Percentiles rank a stretch among this genome's conserved stretches.
phyloP scores from a whole-genome alignment of 495 filamentous ascomycete genomes.

The Aspergillus sparsus region DNA sequence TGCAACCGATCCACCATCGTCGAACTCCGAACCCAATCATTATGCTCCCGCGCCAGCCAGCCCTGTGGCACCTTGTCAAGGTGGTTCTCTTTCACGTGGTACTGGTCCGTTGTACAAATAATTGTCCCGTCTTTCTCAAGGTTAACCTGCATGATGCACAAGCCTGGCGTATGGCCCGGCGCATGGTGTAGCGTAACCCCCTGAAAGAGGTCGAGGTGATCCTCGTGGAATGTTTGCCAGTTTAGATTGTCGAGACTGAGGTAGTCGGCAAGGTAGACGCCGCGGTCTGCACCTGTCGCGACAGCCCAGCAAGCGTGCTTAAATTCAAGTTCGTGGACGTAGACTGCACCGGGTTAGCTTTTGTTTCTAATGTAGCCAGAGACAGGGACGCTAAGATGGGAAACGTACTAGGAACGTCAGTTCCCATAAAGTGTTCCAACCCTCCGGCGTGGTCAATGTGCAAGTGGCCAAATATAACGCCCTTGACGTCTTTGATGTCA shows the following conservation, averaged over 20 bases:
- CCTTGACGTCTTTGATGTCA: constrained; percentile 53
- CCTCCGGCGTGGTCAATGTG: constrained; percentile 58
- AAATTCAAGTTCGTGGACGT: constrained; percentile 36
- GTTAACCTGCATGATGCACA: constrained; percentile 44
- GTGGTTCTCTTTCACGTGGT: constrained; percentile 44
- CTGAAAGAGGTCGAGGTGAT: constrained; percentile 34
- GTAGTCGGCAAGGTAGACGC: constrained; percentile 3
- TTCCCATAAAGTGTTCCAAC: constrained; percentile 50
- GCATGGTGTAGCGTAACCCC: constrained; percentile 42
- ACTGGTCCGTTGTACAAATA: constrained; percentile 49
- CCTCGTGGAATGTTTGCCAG: constrained; percentile 40
- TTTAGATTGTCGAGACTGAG: constrained; percentile 25
- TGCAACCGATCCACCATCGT: constrained; percentile 40
- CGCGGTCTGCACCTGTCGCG: constrained; percentile 11
- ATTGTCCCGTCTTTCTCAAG: constrained; percentile 41
- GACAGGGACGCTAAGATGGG: constrained; percentile 52
- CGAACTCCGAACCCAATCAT: constrained; percentile 42
- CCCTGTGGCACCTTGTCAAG: constrained; percentile 41
- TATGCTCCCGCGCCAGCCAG: constrained; percentile 45
- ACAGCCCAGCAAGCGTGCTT: constrained; percentile 36
- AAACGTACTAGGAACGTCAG: constrained; percentile 52
- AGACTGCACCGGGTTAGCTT: constrained; percentile 34
- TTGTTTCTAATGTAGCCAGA: constrained; percentile 42
- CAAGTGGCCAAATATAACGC: constrained; percentile 54
- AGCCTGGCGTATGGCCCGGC: constrained; percentile 44